Evolutionary conservation across 208 protist genomes (phyloP).

Genomic region (Acanthamoeba castellanii): DNA sequence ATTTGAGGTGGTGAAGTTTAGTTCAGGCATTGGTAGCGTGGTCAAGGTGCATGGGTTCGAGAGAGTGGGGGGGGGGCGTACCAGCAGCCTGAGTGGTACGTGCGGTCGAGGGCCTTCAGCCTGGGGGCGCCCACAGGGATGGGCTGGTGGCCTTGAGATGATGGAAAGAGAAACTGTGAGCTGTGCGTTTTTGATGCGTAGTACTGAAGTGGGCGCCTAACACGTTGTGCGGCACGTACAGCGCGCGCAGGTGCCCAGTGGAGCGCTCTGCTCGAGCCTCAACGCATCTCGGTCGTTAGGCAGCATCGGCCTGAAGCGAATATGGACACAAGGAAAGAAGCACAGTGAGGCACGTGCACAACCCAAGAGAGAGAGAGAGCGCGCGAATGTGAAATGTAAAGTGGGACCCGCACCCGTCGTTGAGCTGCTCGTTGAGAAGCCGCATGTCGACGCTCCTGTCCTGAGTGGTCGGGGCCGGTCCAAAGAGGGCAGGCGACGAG

Average conservation of each 20-base stretch:
- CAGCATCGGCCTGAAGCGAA: not conserved
- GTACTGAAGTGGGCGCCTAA: too few relatives aligned
- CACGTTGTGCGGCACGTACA: slow-evolving; percentile 27
- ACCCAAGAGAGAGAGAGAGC: not conserved
- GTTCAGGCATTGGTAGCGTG: not conserved
- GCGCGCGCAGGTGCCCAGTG: not conserved
- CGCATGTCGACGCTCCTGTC: not conserved
- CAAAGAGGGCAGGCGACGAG: slow-evolving; percentile 11
- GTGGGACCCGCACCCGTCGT: not conserved
- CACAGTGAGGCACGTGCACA: not conserved
- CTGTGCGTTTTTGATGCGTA: not conserved
- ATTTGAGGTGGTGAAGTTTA: not conserved
- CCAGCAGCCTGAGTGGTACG: slow-evolving; percentile 1
- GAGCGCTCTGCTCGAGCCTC: slow-evolving; percentile 23
- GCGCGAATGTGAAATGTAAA: not conserved
- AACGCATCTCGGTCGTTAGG: not conserved
- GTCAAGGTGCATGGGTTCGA: not conserved
- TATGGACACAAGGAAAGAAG: not conserved
- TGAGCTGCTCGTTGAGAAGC: not conserved
- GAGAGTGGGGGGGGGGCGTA: not conserved
- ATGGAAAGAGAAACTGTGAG: not conserved
- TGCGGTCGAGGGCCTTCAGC: slow-evolving; percentile 30
- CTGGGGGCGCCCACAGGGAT: not conserved
- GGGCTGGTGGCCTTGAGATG: not conserved
- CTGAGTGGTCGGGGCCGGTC: not conserved